Evolutionary conservation across 2,329 filamentous ascomycete genomes (phyloP), one percentile per base, ranked within the genome.

Genomic region (Plenodomus tracheiphilus): DNA sequence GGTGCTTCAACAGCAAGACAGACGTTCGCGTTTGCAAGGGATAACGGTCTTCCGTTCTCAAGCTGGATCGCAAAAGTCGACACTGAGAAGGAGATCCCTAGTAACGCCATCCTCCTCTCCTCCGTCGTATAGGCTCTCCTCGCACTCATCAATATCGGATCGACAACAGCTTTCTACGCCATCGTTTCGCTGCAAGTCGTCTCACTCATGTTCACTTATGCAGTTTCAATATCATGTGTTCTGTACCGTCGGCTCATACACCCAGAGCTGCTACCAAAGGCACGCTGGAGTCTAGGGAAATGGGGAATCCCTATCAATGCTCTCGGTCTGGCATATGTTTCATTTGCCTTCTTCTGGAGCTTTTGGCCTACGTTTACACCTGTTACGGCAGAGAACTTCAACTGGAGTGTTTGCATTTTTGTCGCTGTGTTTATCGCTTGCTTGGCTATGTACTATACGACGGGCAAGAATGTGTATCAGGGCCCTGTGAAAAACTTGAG

Each of bases 101-200:
- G 50, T 69, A 46, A 65, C 74, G 22, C 63, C 59, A 72, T 69
- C 69, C 28, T 56, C 13, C 62, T 72, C 18, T 68, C 68, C 63
- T 17, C 56, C 1, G 2, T 34, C 3, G n/a, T 47, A 15, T 39
- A 43, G 3, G 43, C 36, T 6, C 48, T 73, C 35, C 63, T 75
- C n/a, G 61, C 64, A 7, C 64, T 55, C 19, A 77, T 79, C 67
- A 74, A 75, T 54, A 69, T 75, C 49, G 73, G 73, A 49, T 70
- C 63, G n/a, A 58, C 58, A 21, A 57, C 65, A 1, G 71, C 73
- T 8, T 72, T 75, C 63, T 68, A 72, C 54, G 69, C 68, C 37
- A 69, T 76, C 46, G 58, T 72, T 34, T 69, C 68, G 4, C 51
- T 67, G 25, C 48, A 51, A 17, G 49, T 59, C n/a, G 57, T 59